These are phyloP conservation scores for Paramecium octaurelia DNA, from an alignment of 73 alveolate species.

Conservation along the genomic window DNA sequence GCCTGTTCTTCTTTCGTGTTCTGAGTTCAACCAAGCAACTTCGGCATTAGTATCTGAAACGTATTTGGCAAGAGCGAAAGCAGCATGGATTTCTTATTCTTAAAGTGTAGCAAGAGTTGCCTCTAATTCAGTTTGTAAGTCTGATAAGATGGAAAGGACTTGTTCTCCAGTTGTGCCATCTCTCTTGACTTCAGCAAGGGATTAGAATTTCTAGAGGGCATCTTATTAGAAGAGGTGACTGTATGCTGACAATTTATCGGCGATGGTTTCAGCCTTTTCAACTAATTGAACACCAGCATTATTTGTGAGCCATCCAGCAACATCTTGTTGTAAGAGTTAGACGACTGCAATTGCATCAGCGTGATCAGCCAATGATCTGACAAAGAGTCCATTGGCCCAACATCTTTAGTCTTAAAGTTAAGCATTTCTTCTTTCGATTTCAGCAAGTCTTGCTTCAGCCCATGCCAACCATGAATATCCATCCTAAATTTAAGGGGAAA, in stretches of 20 bases:
- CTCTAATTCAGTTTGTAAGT: slow-evolving; percentile 14
- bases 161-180: slow-evolving; percentile 52
- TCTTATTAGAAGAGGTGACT: slow-evolving; percentile 58
- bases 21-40: slow-evolving; percentile 34
- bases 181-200: slow-evolving; percentile 49
- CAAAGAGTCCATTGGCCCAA: slow-evolving; percentile 50
- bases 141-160: slow-evolving; percentile 27
- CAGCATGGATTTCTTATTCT: slow-evolving; percentile 55
- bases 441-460: slow-evolving; percentile 57
- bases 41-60: slow-evolving; percentile 47
- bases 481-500: neutral
- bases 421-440: slow-evolving; percentile 21
- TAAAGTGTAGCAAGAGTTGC: slow-evolving; percentile 24
- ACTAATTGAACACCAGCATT: slow-evolving; percentile 44
- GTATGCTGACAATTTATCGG: slow-evolving; percentile 27
- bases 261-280: slow-evolving; percentile 47
- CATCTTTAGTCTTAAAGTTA: slow-evolving; percentile 30
- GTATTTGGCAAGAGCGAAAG: slow-evolving; percentile 40
- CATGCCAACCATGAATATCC: slow-evolving; percentile 18
- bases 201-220: slow-evolving; percentile 28
- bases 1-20: slow-evolving; percentile 11
- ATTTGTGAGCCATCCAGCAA: slow-evolving; percentile 29
- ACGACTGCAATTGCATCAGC: slow-evolving; percentile 36
- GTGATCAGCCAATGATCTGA: slow-evolving; percentile 36
- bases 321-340: slow-evolving; percentile 8